Conservation (phyloP, 1,284 basidiomycete genomes). For the Pseudozyma tsukubaensis region DNA sequence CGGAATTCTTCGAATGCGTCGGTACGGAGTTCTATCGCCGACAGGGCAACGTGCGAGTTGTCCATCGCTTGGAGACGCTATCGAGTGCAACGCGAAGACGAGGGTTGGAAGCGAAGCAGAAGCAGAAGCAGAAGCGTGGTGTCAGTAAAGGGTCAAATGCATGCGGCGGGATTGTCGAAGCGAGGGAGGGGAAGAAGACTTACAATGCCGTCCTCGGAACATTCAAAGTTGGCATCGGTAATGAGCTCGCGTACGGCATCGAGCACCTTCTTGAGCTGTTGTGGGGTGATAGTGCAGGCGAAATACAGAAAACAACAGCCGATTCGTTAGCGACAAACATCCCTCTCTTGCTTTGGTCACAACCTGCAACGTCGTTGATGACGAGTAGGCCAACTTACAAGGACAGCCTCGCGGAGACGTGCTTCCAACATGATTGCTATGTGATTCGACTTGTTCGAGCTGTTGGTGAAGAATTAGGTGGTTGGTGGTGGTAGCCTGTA, state of each 20-base stretch:
- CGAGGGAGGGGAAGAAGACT: constrained; percentile 67
- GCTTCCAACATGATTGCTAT: constrained; percentile 60
- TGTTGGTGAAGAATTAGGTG: constrained; percentile 1
- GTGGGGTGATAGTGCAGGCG: not conserved
- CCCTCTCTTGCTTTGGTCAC: not conserved
- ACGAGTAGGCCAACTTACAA: constrained; percentile 35
- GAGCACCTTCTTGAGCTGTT: constrained; percentile 65
- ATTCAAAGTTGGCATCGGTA: constrained; percentile 97
- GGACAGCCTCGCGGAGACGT: constrained; percentile 55
- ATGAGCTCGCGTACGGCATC: constrained; percentile 95
- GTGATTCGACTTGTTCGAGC: not conserved
- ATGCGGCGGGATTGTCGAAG: not conserved
- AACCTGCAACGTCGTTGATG: not conserved
- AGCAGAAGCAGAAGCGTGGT: not conserved
- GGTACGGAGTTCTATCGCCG: constrained; percentile 77
- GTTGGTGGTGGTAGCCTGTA: not conserved
- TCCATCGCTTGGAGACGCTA: constrained; percentile 89
- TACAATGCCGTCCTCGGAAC: constrained; percentile 91
- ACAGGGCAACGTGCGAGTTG: constrained; percentile 98
- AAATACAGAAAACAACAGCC: not conserved
- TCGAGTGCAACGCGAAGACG: not conserved
- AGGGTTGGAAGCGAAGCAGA: not conserved
- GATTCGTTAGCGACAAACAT: not conserved
- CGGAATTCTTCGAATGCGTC: constrained; percentile 74
- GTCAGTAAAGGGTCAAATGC: constrained; percentile 1